Evolutionary conservation across 2,329 filamentous ascomycete genomes (phyloP), one percentile per base, ranked within the genome.

Genomic region (Xylaria sp.): DNA sequence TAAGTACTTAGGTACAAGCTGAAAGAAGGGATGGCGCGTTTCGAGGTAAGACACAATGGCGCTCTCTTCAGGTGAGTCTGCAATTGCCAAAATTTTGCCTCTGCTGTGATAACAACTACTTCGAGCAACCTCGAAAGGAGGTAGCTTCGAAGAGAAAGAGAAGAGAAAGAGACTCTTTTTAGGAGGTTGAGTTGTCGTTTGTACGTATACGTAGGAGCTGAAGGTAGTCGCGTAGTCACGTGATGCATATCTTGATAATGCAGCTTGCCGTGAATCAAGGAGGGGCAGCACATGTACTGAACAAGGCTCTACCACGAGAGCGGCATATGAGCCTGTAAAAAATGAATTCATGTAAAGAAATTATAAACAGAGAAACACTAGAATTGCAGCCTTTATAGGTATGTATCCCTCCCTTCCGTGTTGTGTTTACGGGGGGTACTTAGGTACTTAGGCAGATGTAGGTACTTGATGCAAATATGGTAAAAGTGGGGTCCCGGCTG

Each of bases 201-300:
- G 50, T 23, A 41, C 12, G 1, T 15, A n/a, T n/a, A n/a, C n/a
- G 39, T 1, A 3, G 30, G 61, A 39, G 18, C 41, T 23, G 18
- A 15, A 23, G 52, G 52, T n/a, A 48, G 48, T 69, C 69, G 61
- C 69, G 69, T 45, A 8, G 36, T 66, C 69, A 71, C 64, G 66
- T 71, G 69, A 63, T 20, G 12, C 0, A 7, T 9, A 10, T 52
- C 15, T 25, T 46, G 46, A 48, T 48, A 48, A 48, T 5, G 46
- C n/a, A 4, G 48, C 23, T 8, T 12, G 10, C 15, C 18, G 20
- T 43, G 39, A 43, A n/a, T 30, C 23, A 46, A 52, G 20, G 58
- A 34, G 60, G 53, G 60, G 46, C 45, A 45, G 28, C 6, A 30
- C 28, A 30, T 41, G n/a, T 10, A 18, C 9, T 50, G 1, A 15